A percentile compares a stretch with the other conserved stretches of the same genome.
phyloP scores from a whole-genome alignment of 2,329 filamentous ascomycete genomes.

The Elsinoe ampelina region DNA sequence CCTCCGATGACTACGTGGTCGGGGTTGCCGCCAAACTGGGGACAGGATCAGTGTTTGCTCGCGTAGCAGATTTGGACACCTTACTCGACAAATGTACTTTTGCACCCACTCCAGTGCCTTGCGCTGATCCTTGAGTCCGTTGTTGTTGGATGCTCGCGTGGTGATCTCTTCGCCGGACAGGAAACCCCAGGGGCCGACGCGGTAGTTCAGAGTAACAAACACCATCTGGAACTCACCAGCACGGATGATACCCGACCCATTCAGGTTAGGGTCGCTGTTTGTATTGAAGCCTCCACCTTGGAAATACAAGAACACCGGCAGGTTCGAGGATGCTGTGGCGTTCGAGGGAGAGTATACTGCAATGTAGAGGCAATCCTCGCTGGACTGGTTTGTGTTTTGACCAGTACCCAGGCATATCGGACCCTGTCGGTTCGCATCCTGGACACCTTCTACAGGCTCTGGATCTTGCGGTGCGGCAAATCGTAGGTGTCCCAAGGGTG shows the following conservation, averaged over 20 bases:
- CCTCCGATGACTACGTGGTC: conserved; percentile 59
- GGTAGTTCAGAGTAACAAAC: conserved; percentile 66
- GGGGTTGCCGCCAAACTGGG: conserved; percentile 59
- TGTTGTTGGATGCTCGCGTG: conserved; percentile 49
- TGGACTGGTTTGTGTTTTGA: conserved; percentile 28
- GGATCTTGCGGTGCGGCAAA: conserved; percentile 62
- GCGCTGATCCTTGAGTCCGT: conserved; percentile 61
- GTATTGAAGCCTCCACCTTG: conserved; percentile 41
- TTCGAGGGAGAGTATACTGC: conserved; percentile 53
- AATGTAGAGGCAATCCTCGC: conserved; percentile 62
- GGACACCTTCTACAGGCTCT: conserved; percentile 16
- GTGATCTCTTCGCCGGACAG: conserved; percentile 50
- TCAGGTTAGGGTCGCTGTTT: conserved; percentile 41
- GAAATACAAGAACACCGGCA: conserved; percentile 57
- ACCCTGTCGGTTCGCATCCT: conserved; percentile 21
- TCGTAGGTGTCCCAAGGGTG: conserved; percentile 55
- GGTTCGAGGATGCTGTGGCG: conserved; percentile 39
- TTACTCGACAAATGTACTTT: conserved; percentile 47
- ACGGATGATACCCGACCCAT: conserved; percentile 52
- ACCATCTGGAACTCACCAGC: conserved; percentile 54
- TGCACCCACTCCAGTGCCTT: conserved; percentile 63
- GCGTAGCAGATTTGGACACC: not conserved
- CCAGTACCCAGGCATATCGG: conserved; percentile 29
- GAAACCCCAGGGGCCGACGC: conserved; percentile 66
- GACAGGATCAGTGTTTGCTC: not conserved